Conservation (phyloP, 805 yeast genomes). For the Starmerella vaccinii region DNA sequence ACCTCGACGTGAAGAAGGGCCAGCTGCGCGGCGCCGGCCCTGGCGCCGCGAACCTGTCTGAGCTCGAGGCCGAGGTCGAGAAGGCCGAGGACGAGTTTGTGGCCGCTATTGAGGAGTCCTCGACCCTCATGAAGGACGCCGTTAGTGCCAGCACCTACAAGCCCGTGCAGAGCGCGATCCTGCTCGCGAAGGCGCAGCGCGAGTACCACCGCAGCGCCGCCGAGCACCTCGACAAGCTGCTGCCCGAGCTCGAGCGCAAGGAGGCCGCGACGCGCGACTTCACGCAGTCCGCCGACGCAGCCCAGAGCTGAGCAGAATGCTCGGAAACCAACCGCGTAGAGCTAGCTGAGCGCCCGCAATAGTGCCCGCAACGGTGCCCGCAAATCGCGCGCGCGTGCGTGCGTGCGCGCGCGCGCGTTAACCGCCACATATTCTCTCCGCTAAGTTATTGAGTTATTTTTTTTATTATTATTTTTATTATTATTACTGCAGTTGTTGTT, state of each 20-base stretch:
- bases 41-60: slow-evolving; percentile 58
- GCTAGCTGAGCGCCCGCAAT: too few relatives aligned
- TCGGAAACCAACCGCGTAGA: too few relatives aligned
- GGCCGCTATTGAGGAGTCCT: slow-evolving; percentile 80
- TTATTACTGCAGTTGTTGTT: neutral
- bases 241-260: slow-evolving; percentile 48
- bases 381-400: too few relatives aligned
- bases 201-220: slow-evolving; percentile 69
- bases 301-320: too few relatives aligned
- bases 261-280: slow-evolving; percentile 21
- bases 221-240: slow-evolving; percentile 52
- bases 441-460: too few relatives aligned
- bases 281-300: slow-evolving; percentile 10
- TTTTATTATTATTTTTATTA: neutral
- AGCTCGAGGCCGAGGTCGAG: slow-evolving; percentile 66
- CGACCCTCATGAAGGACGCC: slow-evolving; percentile 69
- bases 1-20: slow-evolving; percentile 69
- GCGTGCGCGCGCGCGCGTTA: too few relatives aligned
- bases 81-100: slow-evolving; percentile 80
- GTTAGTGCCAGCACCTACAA: slow-evolving; percentile 48
- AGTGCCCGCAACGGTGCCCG: too few relatives aligned
- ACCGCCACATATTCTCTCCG: too few relatives aligned
- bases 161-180: slow-evolving; percentile 56
- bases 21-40: slow-evolving; percentile 34
- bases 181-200: slow-evolving; percentile 66